Evolutionary conservation across 1,139 yeast genomes (phyloP).

Genomic region (Hyphopichia burtonii): DNA sequence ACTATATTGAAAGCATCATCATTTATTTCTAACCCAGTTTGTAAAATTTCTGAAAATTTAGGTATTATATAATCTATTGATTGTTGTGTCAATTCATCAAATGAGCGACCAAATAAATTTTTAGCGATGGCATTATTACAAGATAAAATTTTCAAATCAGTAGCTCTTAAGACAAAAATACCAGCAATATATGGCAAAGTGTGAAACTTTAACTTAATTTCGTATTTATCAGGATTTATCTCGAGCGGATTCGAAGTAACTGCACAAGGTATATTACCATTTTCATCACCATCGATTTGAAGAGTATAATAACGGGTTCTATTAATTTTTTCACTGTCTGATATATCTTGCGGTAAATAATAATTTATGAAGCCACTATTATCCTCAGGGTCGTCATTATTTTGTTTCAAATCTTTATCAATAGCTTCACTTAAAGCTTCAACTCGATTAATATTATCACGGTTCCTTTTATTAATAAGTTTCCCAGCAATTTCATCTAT

Average conservation of each 20-base stretch:
- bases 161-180: slow-evolving; percentile 64
- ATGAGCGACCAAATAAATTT: slow-evolving; percentile 69
- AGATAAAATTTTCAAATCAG: slow-evolving; percentile 48
- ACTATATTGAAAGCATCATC: slow-evolving; percentile 40
- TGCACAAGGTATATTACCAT: slow-evolving; percentile 65
- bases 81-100: slow-evolving; percentile 47
- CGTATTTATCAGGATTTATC: slow-evolving; percentile 34
- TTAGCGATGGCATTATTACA: slow-evolving; percentile 79
- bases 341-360: slow-evolving; percentile 21
- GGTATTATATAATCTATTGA: slow-evolving; percentile 65
- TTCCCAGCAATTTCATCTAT: slow-evolving; percentile 44
- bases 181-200: slow-evolving; percentile 88
- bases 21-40: slow-evolving; percentile 43
- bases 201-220: slow-evolving; percentile 60
- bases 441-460: slow-evolving; percentile 19
- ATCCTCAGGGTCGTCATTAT: slow-evolving; percentile 17
- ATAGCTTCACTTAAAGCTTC: slow-evolving; percentile 32
- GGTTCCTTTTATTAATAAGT: slow-evolving; percentile 25
- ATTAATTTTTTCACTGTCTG: slow-evolving; percentile 52
- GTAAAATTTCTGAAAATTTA: slow-evolving; percentile 54
- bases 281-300: slow-evolving; percentile 30
- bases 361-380: slow-evolving; percentile 11
- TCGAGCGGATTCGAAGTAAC: slow-evolving; percentile 60
- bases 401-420: slow-evolving; percentile 19
- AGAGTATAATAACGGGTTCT: slow-evolving; percentile 62